phyloP scores from a whole-genome alignment of 345 rosid species.

The Bruguiera parviflora region DNA sequence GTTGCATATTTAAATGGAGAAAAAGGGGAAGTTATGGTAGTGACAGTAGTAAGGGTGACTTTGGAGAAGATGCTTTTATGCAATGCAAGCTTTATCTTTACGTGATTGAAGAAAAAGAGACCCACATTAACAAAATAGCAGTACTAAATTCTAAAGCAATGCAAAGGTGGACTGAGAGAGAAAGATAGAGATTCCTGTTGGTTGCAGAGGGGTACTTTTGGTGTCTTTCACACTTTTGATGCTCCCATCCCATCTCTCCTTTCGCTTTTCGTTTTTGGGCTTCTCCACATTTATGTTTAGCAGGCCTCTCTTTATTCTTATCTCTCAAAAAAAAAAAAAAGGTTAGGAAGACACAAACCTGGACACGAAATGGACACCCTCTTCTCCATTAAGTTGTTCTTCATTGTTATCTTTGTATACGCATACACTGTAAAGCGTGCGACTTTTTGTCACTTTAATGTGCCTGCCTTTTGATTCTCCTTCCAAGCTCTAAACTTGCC shows the following conservation, averaged over 20 bases:
- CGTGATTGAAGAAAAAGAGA: conserved; percentile 29
- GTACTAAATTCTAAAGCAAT: conserved; percentile 14
- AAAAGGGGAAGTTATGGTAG: neutral
- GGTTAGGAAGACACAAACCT: too few species aligned
- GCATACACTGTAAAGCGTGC: conserved; percentile 1
- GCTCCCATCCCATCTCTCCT: neutral
- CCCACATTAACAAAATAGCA: conserved; percentile 9
- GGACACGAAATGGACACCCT: neutral
- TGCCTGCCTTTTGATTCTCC: conserved; percentile 25
- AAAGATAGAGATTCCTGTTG: conserved; percentile 30
- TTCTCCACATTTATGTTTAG: conserved; percentile 21
- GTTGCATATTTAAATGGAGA: neutral
- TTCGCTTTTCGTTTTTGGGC: conserved; percentile 18
- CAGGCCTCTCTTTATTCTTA: conserved; percentile 13
- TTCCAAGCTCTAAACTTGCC: neutral
- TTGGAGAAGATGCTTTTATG: conserved; percentile 33
- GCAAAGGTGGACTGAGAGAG: neutral
- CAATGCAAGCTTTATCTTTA: conserved; percentile 35
- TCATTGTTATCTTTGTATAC: neutral
- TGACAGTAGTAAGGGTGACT: conserved; percentile 27
- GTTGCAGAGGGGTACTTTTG: conserved; percentile 20
- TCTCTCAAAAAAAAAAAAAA: neutral
- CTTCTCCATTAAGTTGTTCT: neutral
- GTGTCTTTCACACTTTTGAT: conserved; percentile 21
- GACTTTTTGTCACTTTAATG: conserved; percentile 15